phyloP scores from a whole-genome alignment of 495 filamentous ascomycete species.

The Tricharina praecox region DNA sequence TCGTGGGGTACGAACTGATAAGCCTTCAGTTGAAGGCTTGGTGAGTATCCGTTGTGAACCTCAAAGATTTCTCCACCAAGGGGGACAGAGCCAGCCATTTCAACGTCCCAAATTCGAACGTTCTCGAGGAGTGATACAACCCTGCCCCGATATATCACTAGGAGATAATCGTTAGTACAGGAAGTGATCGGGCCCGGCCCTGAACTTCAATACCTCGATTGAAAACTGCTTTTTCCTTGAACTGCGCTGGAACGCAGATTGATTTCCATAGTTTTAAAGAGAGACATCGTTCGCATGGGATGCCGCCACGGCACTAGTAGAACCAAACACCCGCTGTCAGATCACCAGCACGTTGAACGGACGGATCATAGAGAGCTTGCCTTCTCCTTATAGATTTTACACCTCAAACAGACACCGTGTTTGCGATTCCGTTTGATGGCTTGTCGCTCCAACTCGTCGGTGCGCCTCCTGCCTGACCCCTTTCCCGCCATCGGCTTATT shows the following conservation, averaged over 20 bases:
- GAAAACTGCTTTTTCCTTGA: slow-evolving; percentile 23
- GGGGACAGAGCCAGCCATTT: too few species aligned
- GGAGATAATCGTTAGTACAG: background rate
- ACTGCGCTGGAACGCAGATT: slow-evolving; percentile 24
- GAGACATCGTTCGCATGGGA: slow-evolving; percentile 23
- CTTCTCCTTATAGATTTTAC: slow-evolving; percentile 26
- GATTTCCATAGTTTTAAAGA: slow-evolving; percentile 24
- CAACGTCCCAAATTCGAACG: slow-evolving; percentile 8
- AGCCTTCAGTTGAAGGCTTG: slow-evolving; percentile 11
- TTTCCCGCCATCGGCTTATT: background rate
- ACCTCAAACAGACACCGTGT: slow-evolving; percentile 24
- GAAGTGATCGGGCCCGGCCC: too few species aligned
- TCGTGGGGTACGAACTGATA: slow-evolving; percentile 18
- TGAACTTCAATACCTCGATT: slow-evolving; percentile 21
- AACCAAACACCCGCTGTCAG: too few species aligned
- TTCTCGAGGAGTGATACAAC: slow-evolving; percentile 14
- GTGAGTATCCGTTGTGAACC: slow-evolving; percentile 22
- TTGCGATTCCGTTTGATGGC: slow-evolving; percentile 25
- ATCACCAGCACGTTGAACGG: too few species aligned
- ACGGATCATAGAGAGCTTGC: too few species aligned
- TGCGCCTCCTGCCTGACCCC: slow-evolving; percentile 12
- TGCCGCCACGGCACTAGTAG: slow-evolving; percentile 23
- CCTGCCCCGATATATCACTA: slow-evolving; percentile 12
- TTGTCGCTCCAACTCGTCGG: slow-evolving; percentile 21
- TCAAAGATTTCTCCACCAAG: slow-evolving; percentile 17